These are phyloP conservation scores for Ascochyta rabiei DNA, from an alignment of 2,329 filamentous ascomycete species.

Conservation along the genomic window DNA sequence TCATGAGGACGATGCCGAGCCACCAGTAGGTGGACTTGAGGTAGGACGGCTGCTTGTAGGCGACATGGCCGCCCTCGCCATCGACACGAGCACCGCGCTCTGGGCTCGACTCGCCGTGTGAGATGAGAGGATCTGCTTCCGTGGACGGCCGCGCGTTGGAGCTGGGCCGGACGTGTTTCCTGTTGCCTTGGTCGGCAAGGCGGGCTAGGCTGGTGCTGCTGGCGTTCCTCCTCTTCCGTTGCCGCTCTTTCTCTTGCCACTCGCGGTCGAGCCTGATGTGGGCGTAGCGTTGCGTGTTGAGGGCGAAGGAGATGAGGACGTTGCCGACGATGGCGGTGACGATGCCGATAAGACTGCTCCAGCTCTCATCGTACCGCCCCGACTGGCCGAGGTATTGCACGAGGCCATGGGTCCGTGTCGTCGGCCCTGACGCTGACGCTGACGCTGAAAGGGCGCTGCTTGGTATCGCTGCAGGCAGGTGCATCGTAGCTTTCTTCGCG, in stretches of 20 bases:
- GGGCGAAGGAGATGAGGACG: constrained; percentile 88
- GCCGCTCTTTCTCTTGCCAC: constrained; percentile 57
- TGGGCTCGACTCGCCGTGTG: neutral
- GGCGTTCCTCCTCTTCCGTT: constrained; percentile 34
- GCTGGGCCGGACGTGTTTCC: constrained; percentile 5
- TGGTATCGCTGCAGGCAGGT: constrained; percentile 17
- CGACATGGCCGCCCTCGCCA: constrained; percentile 32
- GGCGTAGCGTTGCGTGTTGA: constrained; percentile 96
- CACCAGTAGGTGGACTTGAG: constrained; percentile 95
- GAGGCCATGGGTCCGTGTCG: constrained; percentile 17
- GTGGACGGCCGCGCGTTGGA: constrained; percentile 2
- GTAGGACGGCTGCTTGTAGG: constrained; percentile 70
- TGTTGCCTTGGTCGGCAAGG: constrained; percentile 39
- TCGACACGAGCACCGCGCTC: neutral
- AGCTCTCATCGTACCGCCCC: constrained; percentile 53
- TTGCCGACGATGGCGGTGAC: constrained; percentile 92
- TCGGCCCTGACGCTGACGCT: no score
- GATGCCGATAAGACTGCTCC: constrained; percentile 96
- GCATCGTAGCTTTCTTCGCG: constrained; percentile 14
- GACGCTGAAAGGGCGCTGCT: constrained; percentile 24
- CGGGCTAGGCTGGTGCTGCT: constrained; percentile 53
- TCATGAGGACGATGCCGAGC: constrained; percentile 91
- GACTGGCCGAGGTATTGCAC: constrained; percentile 18
- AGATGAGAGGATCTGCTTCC: constrained; percentile 8
- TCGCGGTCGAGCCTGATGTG: constrained; percentile 83